Evolutionary conservation across 768 basidiomycete species (phyloP).

Genomic region (Mycena sanguinolenta): DNA sequence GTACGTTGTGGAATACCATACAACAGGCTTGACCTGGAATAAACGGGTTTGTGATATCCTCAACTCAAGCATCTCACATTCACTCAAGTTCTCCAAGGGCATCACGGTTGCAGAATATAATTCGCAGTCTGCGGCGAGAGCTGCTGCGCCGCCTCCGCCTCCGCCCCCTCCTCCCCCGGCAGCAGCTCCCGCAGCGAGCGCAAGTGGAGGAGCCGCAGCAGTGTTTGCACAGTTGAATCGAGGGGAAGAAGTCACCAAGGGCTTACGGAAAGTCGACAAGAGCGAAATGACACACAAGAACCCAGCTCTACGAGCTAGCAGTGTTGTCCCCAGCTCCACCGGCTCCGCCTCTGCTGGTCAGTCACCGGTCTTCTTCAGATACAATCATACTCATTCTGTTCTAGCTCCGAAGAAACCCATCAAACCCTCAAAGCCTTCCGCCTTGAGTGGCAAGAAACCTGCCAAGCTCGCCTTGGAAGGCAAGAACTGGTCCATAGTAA

Average conservation of each 20-base stretch:
- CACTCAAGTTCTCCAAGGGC: slow-evolving; percentile 58
- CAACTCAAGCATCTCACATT: slow-evolving; percentile 15
- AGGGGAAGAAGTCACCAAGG: slow-evolving; percentile 91
- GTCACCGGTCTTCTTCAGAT: slow-evolving; percentile 8
- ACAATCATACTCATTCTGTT: neutral
- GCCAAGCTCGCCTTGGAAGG: slow-evolving; percentile 91
- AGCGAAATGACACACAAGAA: slow-evolving; percentile 99
- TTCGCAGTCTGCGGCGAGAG: slow-evolving; percentile 47
- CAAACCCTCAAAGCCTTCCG: slow-evolving; percentile 88
- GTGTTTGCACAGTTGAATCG: slow-evolving; percentile 94
- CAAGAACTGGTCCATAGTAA: slow-evolving; percentile 93
- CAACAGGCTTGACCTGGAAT: slow-evolving; percentile 93
- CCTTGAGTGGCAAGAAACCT: slow-evolving; percentile 91
- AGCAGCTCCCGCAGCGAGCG: slow-evolving; percentile 49
- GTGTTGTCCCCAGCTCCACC: slow-evolving; percentile 57
- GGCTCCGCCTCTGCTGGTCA: slow-evolving; percentile 43
- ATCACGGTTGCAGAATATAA: slow-evolving; percentile 69
- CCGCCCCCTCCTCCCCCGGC: slow-evolving; percentile 65
- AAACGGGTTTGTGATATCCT: slow-evolving; percentile 64
- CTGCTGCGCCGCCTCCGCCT: slow-evolving; percentile 60
- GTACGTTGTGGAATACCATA: slow-evolving; percentile 89
- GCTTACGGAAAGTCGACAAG: slow-evolving; percentile 93
- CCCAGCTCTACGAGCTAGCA: slow-evolving; percentile 83
- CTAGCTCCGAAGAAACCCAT: slow-evolving; percentile 71
- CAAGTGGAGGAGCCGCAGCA: slow-evolving; percentile 73